phyloP scores from a whole-genome alignment of 108 stramenopile species.

The Aureococcus anophagefferens region DNA sequence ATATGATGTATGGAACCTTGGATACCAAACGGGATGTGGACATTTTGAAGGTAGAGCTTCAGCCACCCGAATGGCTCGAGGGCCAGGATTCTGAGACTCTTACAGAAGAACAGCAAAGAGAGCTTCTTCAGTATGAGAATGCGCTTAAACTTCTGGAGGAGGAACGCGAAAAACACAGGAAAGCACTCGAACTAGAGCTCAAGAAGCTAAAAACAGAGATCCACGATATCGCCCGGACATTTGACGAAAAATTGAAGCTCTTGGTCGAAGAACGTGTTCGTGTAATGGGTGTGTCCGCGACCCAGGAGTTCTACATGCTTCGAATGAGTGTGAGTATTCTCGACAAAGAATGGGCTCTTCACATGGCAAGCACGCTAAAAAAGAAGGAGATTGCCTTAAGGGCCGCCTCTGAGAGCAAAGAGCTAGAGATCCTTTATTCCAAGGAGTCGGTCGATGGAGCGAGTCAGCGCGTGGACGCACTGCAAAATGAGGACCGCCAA shows the following conservation, averaged over 20 bases:
- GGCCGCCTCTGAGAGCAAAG: too few relatives aligned
- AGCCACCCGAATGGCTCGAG: slow-evolving; percentile 40
- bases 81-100: slow-evolving; percentile 24
- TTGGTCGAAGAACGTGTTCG: slow-evolving; percentile 7
- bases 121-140: slow-evolving; percentile 30
- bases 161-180: slow-evolving; percentile 25
- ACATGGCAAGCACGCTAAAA: too few relatives aligned
- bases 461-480: too few relatives aligned
- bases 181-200: slow-evolving; percentile 48
- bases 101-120: slow-evolving; percentile 43
- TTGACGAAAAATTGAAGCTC: slow-evolving; percentile 37
- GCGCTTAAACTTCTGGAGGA: slow-evolving; percentile 33
- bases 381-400: too few relatives aligned
- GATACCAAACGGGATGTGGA: slow-evolving; percentile 37
- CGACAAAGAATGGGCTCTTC: slow-evolving; percentile 21
- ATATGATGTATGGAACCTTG: slow-evolving; percentile 61
- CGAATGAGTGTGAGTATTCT: slow-evolving; percentile 25
- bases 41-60: slow-evolving; percentile 20
- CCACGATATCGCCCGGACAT: slow-evolving; percentile 23
- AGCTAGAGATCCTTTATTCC: too few relatives aligned
- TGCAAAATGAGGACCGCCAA: too few relatives aligned
- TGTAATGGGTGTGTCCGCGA: slow-evolving; percentile 4
- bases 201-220: slow-evolving; percentile 47
- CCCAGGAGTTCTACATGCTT: slow-evolving; percentile 38
- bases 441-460: too few relatives aligned